Evolutionary conservation across 139 green algal genomes (phyloP), one percentile per base, ranked within the genome.

Genomic region (Monoraphidium neglectum): DNA sequence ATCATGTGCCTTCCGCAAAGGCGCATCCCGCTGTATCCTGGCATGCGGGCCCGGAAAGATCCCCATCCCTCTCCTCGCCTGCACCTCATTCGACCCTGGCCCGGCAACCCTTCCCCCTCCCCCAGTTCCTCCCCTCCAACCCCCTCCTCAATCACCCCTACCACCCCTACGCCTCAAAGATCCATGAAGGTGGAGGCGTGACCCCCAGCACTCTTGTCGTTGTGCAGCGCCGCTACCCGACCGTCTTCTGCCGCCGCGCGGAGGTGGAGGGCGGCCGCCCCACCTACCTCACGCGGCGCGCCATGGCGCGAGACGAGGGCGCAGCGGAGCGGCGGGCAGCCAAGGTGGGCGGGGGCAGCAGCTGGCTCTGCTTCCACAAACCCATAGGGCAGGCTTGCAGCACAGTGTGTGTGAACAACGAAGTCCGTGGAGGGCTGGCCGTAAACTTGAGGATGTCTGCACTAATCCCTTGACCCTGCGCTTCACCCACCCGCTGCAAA

Each of bases 131-230:
- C 16, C 53, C 13, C 47, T 61, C 12, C 21, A n/a, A 30, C 21
- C 12, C 54, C 21, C 24, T 30, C 21, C 54, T 33, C 54, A 30
- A 6, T 12, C 47, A 56, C 47, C 13, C 47, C 15, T 12, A 12
- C 47, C 13, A 12, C 47, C 15, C 13, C 15, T 56, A 15, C 54
- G 54, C 54, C 77, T 83, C 40, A 2, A 46, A 56, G 65, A 66
- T 77, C 21, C 35, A 79, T 47, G 62, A 73, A 1, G 70, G 36
- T 24, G 82, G 82, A 37, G 82, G 82, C 13, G 4, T 75, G 5
- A 69, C 80, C 46, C 77, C 77, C 0, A 68, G 72, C 33, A 80
- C 77, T 32, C 37, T 87, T 69, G 53, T 86, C 76, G 47, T 83
- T 33, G 71, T 84, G 38, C 40, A 70, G 56, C 60, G 72, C 63